Percentiles rank a stretch among this genome's conserved stretches.
Evolutionary conservation across 345 rosid species (phyloP).

Genomic region (Populus euphratica): DNA sequence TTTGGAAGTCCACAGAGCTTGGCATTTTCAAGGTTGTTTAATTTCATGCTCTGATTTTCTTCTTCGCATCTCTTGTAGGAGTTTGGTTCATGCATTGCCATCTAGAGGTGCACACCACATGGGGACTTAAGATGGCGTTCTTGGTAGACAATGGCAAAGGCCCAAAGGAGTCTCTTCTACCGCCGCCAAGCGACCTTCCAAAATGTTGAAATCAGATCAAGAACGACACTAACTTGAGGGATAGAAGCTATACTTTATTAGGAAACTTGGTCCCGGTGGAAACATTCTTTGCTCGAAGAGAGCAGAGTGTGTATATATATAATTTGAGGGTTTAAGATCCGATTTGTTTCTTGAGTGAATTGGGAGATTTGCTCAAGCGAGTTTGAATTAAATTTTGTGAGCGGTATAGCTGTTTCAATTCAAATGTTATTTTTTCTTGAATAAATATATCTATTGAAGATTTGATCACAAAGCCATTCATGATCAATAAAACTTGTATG

Average conservation of each 20-base stretch:
- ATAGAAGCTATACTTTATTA: background rate
- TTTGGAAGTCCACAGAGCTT: background rate
- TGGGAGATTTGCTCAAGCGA: conserved; percentile 14
- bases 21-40: background rate
- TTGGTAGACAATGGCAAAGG: conserved; percentile 92
- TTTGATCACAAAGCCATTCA: background rate
- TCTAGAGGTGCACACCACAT: conserved; percentile 92
- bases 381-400: background rate
- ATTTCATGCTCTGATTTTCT: background rate
- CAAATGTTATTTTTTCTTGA: background rate
- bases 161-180: conserved; percentile 71
- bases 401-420: background rate
- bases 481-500: too few species aligned
- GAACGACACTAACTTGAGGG: background rate
- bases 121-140: conserved; percentile 99
- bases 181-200: conserved; percentile 91
- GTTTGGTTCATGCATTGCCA: conserved; percentile 99
- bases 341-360: conserved; percentile 21
- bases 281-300: background rate
- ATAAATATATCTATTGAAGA: background rate
- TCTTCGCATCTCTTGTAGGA: conserved; percentile 38
- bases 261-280: background rate
- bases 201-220: conserved; percentile 43
- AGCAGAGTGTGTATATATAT: background rate
- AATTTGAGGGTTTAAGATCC: background rate